Base-by-base conservation (phyloP, 1,284 basidiomycete genomes). In the Veloporphyrellus conicus region DNA sequence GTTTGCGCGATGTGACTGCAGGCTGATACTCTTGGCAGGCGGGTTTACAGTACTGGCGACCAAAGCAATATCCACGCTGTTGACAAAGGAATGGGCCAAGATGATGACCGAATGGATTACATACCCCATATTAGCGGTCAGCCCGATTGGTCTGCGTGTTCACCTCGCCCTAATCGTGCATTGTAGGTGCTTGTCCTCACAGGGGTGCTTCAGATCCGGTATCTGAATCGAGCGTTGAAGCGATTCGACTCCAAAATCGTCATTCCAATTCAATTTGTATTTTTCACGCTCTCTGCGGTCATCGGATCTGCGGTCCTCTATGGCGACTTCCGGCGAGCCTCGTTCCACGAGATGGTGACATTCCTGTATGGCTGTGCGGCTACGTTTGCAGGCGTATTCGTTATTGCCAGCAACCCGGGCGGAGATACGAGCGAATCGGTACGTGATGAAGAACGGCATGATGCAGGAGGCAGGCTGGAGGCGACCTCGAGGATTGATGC, bases 1-100 rank as follows among this genome's bases (percentile, higher is more conserved):
- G 35, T 23, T 23, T 18, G 22, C 34, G 23, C 22, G 48, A 47
- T 35, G 27, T 11, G 33, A 40, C 49, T 22, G 37, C 42, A 14
- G 41, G 20, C 49, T 49, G 25, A 53, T 44, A 34, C 32, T 23
- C 16, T 41, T 27, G 48, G 35, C 53, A 86, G 92, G 93, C 22
- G 94, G 92, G 5, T 97, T 94, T 66, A 97, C 94, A 1, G 94
- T 97, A 0, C 73, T 99, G 3, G 84, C 91, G 0, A 98, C 95
- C 2, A 98, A 99, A 63, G 94, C 90, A 1, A 70, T 96, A 32
- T 94, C 92, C 12, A 90, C 88, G 1, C 72, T 99, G 27, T 69
- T 96, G 32, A 88, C 87, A 15, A 72, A 81, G 54, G 74, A 87
- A 63, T 88, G 88, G 74, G 70, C 87, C 20, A 74, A 80, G 20